Evolutionary conservation across 2,329 filamentous ascomycete genomes (phyloP).

Genomic region (Fusarium transvaalense): DNA sequence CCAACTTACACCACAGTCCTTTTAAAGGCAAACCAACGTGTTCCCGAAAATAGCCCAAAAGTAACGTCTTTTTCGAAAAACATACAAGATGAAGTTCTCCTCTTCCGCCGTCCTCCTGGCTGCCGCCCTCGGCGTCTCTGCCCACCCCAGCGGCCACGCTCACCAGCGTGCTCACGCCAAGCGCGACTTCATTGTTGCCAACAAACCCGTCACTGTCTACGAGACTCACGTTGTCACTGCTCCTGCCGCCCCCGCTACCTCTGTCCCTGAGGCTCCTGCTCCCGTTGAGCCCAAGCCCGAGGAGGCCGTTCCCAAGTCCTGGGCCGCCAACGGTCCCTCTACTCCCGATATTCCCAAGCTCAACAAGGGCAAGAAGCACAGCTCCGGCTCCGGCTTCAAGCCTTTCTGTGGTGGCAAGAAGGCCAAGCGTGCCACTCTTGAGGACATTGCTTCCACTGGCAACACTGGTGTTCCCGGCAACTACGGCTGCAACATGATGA

Average conservation of each 20-base stretch:
- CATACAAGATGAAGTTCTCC: slow-evolving; percentile 58
- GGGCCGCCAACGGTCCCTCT: not conserved
- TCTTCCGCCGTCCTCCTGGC: slow-evolving; percentile 54
- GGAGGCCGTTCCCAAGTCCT: slow-evolving; percentile 16
- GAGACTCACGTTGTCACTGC: slow-evolving; percentile 37
- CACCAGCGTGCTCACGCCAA: slow-evolving; percentile 54
- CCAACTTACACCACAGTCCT: slow-evolving; percentile 42
- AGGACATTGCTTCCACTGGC: slow-evolving; percentile 61
- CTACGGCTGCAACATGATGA: slow-evolving; percentile 67
- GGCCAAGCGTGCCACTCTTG: slow-evolving; percentile 61
- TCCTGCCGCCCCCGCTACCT: slow-evolving; percentile 8
- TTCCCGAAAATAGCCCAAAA: slow-evolving; percentile 45
- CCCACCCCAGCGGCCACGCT: slow-evolving; percentile 56
- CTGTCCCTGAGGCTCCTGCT: slow-evolving; percentile 6
- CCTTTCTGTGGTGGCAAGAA: slow-evolving; percentile 55
- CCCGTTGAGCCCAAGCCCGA: slow-evolving; percentile 3
- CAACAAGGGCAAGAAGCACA: slow-evolving; percentile 25
- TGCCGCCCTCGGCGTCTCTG: slow-evolving; percentile 58
- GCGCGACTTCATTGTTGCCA: slow-evolving; percentile 53
- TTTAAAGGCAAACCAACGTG: slow-evolving; percentile 44
- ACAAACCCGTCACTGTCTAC: slow-evolving; percentile 50
- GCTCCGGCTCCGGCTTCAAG: slow-evolving; percentile 43
- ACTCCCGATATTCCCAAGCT: not conserved
- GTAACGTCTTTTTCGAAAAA: slow-evolving; percentile 19
- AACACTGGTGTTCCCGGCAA: slow-evolving; percentile 58